A percentile compares a stretch with the other conserved stretches of the same genome.
Conservation (phyloP, 2,329 filamentous ascomycete genomes). For the Curvularia lunata region DNA sequence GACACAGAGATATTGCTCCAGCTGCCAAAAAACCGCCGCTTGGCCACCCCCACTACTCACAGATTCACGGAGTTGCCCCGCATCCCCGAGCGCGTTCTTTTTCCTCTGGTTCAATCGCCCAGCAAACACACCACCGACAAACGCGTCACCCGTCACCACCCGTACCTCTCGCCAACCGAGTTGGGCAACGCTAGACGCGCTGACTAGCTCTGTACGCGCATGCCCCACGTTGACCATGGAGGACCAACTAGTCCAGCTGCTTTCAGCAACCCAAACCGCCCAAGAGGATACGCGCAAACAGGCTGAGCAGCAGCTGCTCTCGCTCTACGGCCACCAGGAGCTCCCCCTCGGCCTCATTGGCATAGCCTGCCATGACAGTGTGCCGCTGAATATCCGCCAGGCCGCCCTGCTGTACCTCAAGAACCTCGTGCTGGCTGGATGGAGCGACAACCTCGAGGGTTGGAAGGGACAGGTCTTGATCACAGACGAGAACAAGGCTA, state of each 20-base stretch:
- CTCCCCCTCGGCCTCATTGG: slow-evolving; percentile 82
- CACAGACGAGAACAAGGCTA: slow-evolving; percentile 73
- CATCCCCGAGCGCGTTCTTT: slow-evolving; percentile 34
- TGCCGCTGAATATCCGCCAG: slow-evolving; percentile 79
- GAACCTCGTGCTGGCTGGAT: slow-evolving; percentile 82
- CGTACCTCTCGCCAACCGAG: slow-evolving; percentile 16
- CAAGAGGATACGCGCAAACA: slow-evolving; percentile 79
- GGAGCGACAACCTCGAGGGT: slow-evolving; percentile 78
- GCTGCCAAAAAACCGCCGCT: slow-evolving; percentile 5
- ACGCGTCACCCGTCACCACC: slow-evolving; percentile 24
- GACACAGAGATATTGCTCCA: slow-evolving; percentile 1
- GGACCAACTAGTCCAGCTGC: slow-evolving; percentile 86
- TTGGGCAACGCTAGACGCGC: slow-evolving; percentile 38
- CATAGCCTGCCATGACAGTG: slow-evolving; percentile 76
- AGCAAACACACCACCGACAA: slow-evolving; percentile 28
- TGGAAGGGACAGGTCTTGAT: slow-evolving; percentile 72
- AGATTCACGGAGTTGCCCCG: slow-evolving; percentile 33
- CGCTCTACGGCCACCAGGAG: slow-evolving; percentile 69
- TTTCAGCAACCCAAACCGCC: slow-evolving; percentile 82
- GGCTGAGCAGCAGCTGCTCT: slow-evolving; percentile 82
- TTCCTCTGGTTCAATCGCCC: slow-evolving; percentile 22
- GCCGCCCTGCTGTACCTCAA: slow-evolving; percentile 80
- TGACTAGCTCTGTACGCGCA: slow-evolving; percentile 36
- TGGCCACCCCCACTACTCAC: slow-evolving; percentile 19
- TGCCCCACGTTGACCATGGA: slow-evolving; percentile 67